Percentiles rank a stretch among this genome's conserved stretches.
Conservation (phyloP, 208 protist species). For the Vickermania spadyakhi region DNA sequence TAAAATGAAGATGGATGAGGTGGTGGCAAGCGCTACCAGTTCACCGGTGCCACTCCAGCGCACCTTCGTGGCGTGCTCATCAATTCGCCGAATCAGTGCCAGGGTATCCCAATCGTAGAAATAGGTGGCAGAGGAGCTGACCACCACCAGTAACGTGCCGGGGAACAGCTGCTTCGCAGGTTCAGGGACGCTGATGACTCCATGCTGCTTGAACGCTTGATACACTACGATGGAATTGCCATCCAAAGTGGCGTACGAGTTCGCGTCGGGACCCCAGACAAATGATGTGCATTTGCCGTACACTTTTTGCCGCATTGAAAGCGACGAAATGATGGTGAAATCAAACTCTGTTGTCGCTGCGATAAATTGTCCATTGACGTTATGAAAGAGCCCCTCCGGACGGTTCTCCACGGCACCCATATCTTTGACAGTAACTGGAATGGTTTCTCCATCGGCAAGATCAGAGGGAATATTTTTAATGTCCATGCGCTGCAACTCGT, state of each 20-base stretch:
- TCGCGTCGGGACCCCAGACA: conserved; percentile 88
- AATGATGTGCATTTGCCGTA: conserved; percentile 96
- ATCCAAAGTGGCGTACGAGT: conserved; percentile 93
- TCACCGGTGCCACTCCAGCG: conserved; percentile 92
- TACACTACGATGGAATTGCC: conserved; percentile 82
- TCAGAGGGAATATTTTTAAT: conserved; percentile 65
- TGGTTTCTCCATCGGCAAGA: conserved; percentile 53
- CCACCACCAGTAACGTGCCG: conserved; percentile 88
- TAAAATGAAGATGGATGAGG: conserved; percentile 92
- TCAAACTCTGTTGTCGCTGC: conserved; percentile 94
- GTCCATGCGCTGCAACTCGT: conserved; percentile 91
- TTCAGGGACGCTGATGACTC: conserved; percentile 56
- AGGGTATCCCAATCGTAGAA: conserved; percentile 98
- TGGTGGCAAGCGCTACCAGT: conserved; percentile 82
- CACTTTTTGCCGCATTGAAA: conserved; percentile 93
- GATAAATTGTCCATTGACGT: conserved; percentile 93
- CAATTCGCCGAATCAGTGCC: conserved; percentile 92
- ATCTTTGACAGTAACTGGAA: conserved; percentile 85
- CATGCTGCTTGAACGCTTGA: conserved; percentile 95
- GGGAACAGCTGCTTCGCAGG: conserved; percentile 72
- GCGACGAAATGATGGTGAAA: conserved; percentile 97
- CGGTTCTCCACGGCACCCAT: conserved; percentile 93
- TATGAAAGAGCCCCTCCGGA: conserved; percentile 89
- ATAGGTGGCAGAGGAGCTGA: conserved; percentile 36
- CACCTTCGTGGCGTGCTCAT: conserved; percentile 84